Base-by-base conservation (phyloP, 2,329 filamentous ascomycete genomes). In the Xylariomycetidae sp. region DNA sequence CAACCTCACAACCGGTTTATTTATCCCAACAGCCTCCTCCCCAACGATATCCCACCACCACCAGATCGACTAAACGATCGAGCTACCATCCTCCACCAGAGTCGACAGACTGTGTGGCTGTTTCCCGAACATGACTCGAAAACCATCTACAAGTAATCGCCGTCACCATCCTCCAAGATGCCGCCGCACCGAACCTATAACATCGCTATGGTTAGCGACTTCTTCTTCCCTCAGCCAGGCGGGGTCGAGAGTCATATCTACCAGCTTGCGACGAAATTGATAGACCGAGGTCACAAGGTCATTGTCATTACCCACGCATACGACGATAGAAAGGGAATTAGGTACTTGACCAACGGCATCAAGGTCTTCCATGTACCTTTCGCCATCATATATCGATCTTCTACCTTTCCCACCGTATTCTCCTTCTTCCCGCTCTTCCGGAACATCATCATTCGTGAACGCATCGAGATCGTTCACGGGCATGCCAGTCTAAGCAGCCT, bases 331-430 rank as follows among this genome's bases (percentile, higher is more conserved):
- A 94, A 85, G 34, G 92, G 92, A 9, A 78, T 98, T 14, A 85
- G 92, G 38, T 98, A 96, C 56, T 79, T 98, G 43, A 97, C 90
- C 40, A 98, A 98, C 58, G 90, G 92, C 33, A 77, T 98, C 55
- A 98, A 98, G 59, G 92, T 97, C 62, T 98, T 96, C 66, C 88
- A 98, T 61, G 84, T 97, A 13, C 94, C 92, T 4, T 97, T 97
- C 61, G 77, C 94, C 57, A 81, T 97, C 59, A 89, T 98, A 51
- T 97, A 96, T 61, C 88, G 94, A 49, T 85, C 88, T 44, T 80
- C 88, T 4, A 94, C 88, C 10, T 90, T 98, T 53, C 92, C 92
- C 0, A 97, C 94, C 5, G 88, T 98, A 54, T 97, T 97, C 67
- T 96, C 90, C 18, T 96, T 95, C 67, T 98, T 98, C 51, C 92